Conservation (phyloP, 2,329 filamentous ascomycete species). For the Aspergillus cejpii region DNA sequence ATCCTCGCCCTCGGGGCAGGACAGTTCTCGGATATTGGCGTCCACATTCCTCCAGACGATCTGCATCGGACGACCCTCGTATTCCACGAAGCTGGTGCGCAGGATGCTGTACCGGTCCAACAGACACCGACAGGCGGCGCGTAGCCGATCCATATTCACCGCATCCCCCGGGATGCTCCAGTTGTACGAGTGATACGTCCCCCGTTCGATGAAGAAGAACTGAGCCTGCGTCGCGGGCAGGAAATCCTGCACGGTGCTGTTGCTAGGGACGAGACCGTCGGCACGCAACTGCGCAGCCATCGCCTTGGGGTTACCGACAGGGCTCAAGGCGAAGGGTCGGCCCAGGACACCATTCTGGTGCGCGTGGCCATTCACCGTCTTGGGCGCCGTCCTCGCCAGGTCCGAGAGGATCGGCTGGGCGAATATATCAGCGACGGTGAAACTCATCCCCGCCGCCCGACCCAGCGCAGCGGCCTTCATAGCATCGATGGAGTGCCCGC, state of each 20-base stretch:
- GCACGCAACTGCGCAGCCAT: not conserved
- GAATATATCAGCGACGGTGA: conserved; percentile 44
- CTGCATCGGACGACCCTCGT: not conserved
- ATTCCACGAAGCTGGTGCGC: not conserved
- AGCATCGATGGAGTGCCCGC: conserved; percentile 9
- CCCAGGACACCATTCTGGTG: not conserved
- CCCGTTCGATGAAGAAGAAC: not conserved
- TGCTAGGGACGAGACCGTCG: not conserved
- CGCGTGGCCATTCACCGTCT: not conserved
- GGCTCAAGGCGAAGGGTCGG: not conserved
- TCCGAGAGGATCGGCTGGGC: conserved; percentile 20
- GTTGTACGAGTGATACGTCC: not conserved
- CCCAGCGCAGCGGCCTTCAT: conserved; percentile 38
- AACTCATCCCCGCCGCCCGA: conserved; percentile 29
- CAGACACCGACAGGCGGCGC: not conserved
- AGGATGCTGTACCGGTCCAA: not conserved
- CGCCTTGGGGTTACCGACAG: not conserved
- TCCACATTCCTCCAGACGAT: not conserved
- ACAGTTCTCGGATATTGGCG: not conserved
- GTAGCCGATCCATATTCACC: not conserved
- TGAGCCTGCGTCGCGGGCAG: not conserved
- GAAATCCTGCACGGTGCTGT: not conserved
- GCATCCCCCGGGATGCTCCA: not conserved
- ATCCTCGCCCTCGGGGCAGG: not conserved
- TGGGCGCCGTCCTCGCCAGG: conserved; percentile 3